Percentiles rank a stretch among this genome's conserved stretches.
phyloP scores from a whole-genome alignment of 345 rosid species.

The Eutrema yunnanense region DNA sequence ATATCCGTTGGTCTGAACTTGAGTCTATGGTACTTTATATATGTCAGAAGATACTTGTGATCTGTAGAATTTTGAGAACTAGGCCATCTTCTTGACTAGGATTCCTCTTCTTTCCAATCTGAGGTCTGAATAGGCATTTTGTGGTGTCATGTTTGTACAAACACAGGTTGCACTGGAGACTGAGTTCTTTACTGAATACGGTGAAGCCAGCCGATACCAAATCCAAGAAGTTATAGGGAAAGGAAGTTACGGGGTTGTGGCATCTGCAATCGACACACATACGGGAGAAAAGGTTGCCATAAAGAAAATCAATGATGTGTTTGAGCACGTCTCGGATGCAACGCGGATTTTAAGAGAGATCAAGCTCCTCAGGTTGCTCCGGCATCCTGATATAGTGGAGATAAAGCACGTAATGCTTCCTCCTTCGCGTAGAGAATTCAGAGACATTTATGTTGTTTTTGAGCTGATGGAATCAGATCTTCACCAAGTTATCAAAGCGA shows the following conservation, averaged over 20 bases:
- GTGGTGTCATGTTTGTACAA: neutral
- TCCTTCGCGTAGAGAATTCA: conserved; percentile 92
- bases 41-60: neutral
- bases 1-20: neutral
- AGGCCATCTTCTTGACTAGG: neutral
- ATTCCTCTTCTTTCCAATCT: neutral
- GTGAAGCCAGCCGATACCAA: conserved; percentile 83
- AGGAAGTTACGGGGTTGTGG: conserved; percentile 98
- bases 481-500: conserved; percentile 96
- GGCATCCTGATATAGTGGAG: conserved; percentile 92
- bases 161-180: conserved; percentile 55
- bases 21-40: neutral
- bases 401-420: conserved; percentile 98
- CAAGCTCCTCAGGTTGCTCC: conserved; percentile 89
- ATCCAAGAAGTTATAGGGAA: conserved; percentile 95
- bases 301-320: conserved; percentile 93
- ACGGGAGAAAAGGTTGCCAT: conserved; percentile 90
- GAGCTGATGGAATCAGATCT: conserved; percentile 99
- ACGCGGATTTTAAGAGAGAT: conserved; percentile 94
- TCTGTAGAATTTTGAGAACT: neutral
- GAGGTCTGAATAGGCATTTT: conserved; percentile 2
- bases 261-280: conserved; percentile 79
- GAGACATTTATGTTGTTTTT: conserved; percentile 91
- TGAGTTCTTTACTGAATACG: conserved; percentile 94
- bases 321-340: conserved; percentile 99